Evolutionary conservation across 306 rosid genomes (phyloP), one percentile per base, ranked within the genome.

Genomic region (Quercus gilva): DNA sequence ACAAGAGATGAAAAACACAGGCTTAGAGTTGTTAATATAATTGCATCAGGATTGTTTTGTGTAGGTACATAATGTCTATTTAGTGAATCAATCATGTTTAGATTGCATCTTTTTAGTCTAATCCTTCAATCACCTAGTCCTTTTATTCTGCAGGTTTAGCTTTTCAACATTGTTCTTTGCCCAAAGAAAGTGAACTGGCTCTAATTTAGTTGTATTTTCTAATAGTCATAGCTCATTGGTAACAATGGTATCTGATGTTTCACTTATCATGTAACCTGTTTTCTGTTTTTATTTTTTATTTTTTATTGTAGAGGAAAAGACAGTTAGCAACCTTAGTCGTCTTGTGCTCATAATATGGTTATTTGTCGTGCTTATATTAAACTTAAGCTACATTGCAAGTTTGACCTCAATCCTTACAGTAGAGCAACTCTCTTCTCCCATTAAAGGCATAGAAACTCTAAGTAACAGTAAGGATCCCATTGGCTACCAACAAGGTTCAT

Each of bases 401-500:
- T 81, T 94, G 85, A 94, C 97, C 71, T 94, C 98, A 77, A 94
- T 94, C 88, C 97, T 94, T 79, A 92, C 99, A 19, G 99, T 95
- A 71, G 93, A 92, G 74, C 86, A 86, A 76, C 97, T 95, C 73
- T 81, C 87, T 76, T 92, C 92, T 5, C 85, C 94, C 74, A 84
- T 95, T 57, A 91, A 93, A 79, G 99, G 97, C 76, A 89, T 95
- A 74, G 92, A 93, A 63, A 82, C 90, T 73, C 80, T 95, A 49
- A 25, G 83, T 13, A 8, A 35, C 28, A 78, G 79, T 82, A 82
- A 85, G 41, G 97, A 88, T 0, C 96, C 96, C 77, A 90, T 93
- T 56, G 97, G 98, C 19, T 88, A 88, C 85, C 83, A 80, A 25
- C 88, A 91, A 60, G 94, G 97, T 71, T 93, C 99, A 10, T 95